A percentile compares a stretch with the other conserved stretches of the same genome.
Evolutionary conservation across 2,329 filamentous ascomycete genomes (phyloP).

Genomic region (Colletotrichum magnum): DNA sequence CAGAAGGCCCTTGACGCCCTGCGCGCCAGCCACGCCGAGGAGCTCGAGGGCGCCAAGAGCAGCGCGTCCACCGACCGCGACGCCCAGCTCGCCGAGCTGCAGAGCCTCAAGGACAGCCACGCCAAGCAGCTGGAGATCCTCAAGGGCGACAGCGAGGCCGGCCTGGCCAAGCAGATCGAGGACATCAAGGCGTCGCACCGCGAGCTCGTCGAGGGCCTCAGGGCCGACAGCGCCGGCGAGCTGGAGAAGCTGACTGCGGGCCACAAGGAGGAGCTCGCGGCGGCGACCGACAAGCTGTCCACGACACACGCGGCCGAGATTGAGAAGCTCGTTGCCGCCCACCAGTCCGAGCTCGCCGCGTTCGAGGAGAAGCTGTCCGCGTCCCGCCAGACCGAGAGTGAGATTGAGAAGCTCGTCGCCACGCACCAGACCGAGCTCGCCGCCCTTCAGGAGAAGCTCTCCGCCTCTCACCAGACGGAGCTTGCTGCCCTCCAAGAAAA

Average conservation of each 20-base stretch:
- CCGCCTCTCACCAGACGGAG: constrained; percentile 49
- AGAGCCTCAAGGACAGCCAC: constrained; percentile 68
- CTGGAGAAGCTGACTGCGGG: constrained; percentile 53
- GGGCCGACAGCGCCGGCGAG: constrained; percentile 56
- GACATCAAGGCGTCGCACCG: constrained; percentile 60
- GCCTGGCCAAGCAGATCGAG: constrained; percentile 57
- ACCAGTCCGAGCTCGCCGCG: constrained; percentile 50
- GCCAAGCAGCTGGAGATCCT: constrained; percentile 62
- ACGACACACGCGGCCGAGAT: constrained; percentile 48
- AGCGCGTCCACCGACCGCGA: constrained; percentile 64
- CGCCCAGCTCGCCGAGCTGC: constrained; percentile 63
- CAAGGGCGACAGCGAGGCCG: constrained; percentile 58
- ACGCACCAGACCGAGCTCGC: constrained; percentile 24
- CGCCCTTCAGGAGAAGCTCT: constrained; percentile 50
- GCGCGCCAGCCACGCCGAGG: constrained; percentile 70
- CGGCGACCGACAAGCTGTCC: constrained; percentile 42
- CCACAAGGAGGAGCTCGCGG: constrained; percentile 52
- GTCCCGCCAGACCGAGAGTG: too few species aligned
- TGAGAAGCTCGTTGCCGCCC: constrained; percentile 52
- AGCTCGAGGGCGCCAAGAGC: constrained; percentile 70
- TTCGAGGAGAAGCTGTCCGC: constrained; percentile 52
- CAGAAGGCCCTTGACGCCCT: constrained; percentile 69
- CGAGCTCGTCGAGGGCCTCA: constrained; percentile 58
- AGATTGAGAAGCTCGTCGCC: too few species aligned
- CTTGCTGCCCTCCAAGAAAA: constrained; percentile 52